Evolutionary conservation across 768 basidiomycete species (phyloP).

Genomic region (Lactifluus pinguis): DNA sequence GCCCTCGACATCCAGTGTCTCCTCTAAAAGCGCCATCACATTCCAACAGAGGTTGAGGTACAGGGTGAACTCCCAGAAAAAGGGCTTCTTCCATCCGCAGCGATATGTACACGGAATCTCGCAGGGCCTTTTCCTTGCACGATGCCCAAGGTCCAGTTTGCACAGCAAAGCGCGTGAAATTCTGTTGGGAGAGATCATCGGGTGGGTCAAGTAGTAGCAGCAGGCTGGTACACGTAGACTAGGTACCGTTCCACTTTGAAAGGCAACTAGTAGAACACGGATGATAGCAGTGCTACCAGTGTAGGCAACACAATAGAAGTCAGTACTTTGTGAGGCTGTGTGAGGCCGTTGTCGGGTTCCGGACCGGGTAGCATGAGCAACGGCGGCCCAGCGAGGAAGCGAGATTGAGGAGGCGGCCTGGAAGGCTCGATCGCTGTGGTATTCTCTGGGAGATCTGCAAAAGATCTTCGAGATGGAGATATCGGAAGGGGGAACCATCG

Average conservation of each 20-base stretch:
- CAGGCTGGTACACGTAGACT: too few species aligned
- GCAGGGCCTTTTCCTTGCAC: background rate
- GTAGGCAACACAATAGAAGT: too few species aligned
- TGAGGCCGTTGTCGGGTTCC: constrained; percentile 33
- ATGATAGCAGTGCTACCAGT: too few species aligned
- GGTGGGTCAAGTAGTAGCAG: too few species aligned
- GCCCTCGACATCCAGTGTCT: too few species aligned
- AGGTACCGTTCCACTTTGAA: too few species aligned
- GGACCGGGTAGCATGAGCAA: constrained; percentile 35
- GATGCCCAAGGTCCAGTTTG: constrained; percentile 13
- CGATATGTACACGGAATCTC: background rate
- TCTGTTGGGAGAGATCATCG: background rate
- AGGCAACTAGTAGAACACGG: too few species aligned
- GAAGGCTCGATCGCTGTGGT: background rate
- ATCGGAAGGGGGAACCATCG: background rate
- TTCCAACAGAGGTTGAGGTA: constrained; percentile 11
- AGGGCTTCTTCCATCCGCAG: constrained; percentile 9
- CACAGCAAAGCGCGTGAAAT: constrained; percentile 9
- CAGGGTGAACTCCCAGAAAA: constrained; percentile 18
- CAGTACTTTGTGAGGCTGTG: too few species aligned
- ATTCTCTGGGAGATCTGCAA: constrained; percentile 17
- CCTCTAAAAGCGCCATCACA: too few species aligned
- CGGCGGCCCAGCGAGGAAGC: constrained; percentile 6
- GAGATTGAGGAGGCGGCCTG: background rate
- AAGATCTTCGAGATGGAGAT: constrained; percentile 17